Percentiles rank a stretch among this genome's conserved stretches.
Evolutionary conservation across 2,329 filamentous ascomycete genomes (phyloP).

Genomic region (Cercospora berteroae): DNA sequence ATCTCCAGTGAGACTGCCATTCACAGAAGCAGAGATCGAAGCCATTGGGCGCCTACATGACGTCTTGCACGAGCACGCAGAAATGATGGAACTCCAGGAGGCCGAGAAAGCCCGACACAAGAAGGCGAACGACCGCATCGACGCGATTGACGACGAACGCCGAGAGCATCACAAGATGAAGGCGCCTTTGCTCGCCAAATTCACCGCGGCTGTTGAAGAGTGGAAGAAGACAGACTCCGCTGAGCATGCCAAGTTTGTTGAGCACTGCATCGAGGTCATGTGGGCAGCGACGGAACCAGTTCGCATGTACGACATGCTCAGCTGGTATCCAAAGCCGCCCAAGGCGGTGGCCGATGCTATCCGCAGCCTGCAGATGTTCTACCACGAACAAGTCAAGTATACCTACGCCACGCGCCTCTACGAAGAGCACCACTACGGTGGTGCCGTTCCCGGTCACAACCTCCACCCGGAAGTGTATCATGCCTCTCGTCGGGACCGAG

Average conservation of each 20-base stretch:
- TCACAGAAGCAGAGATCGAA: neutral
- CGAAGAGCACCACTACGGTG: neutral
- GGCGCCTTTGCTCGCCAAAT: neutral
- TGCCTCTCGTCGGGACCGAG: neutral
- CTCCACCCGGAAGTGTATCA: neutral
- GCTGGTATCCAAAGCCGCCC: neutral
- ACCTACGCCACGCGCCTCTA: neutral
- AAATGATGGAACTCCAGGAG: neutral
- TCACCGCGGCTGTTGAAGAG: neutral
- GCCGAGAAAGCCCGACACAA: neutral
- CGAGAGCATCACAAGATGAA: neutral
- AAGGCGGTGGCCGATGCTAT: neutral
- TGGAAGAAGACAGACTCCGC: neutral
- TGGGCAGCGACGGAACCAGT: neutral
- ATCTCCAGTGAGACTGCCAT: neutral
- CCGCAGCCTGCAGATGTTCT: neutral
- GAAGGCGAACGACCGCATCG: neutral
- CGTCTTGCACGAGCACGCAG: neutral
- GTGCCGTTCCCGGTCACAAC: neutral
- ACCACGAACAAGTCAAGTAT: neutral
- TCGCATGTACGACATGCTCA: neutral
- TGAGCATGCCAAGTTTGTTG: neutral
- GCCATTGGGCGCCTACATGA: neutral
- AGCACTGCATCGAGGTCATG: neutral
- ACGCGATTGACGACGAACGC: neutral